Conservation (phyloP, 345 rosid genomes). For the Hibiscus mutabilis region DNA sequence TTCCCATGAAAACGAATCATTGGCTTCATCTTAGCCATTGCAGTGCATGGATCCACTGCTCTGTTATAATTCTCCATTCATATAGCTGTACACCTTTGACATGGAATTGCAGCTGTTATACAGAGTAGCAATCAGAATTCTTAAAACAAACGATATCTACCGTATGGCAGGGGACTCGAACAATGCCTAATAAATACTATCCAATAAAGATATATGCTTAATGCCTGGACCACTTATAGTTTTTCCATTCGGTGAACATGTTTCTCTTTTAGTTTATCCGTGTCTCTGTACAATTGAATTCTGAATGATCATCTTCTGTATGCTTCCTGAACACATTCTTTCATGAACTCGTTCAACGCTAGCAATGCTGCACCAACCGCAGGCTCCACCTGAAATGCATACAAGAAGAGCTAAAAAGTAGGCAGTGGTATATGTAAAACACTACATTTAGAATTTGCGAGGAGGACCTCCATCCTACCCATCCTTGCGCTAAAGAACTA, state of each 20-base stretch:
- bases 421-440: neutral
- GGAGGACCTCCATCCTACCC: neutral
- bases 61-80: neutral
- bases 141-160: constrained; percentile 1
- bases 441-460: neutral
- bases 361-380: constrained; percentile 69
- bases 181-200: constrained; percentile 11
- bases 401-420: neutral
- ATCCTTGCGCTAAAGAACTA: neutral
- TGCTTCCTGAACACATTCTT: constrained; percentile 18
- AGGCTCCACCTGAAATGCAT: constrained; percentile 51
- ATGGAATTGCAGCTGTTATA: neutral
- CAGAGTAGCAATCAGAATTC: neutral
- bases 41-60: neutral
- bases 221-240: neutral
- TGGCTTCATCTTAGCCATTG: neutral
- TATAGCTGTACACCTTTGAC: neutral
- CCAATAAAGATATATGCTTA: neutral
- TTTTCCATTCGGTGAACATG: neutral
- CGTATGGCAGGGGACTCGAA: neutral
- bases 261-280: constrained; percentile 2
- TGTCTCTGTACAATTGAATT: constrained; percentile 27
- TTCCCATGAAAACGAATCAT: neutral
- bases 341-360: constrained; percentile 40
- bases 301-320: constrained; percentile 9